These are phyloP conservation scores for Microglena sp. DNA, from an alignment of 139 green algal species.

Conservation along the genomic window DNA sequence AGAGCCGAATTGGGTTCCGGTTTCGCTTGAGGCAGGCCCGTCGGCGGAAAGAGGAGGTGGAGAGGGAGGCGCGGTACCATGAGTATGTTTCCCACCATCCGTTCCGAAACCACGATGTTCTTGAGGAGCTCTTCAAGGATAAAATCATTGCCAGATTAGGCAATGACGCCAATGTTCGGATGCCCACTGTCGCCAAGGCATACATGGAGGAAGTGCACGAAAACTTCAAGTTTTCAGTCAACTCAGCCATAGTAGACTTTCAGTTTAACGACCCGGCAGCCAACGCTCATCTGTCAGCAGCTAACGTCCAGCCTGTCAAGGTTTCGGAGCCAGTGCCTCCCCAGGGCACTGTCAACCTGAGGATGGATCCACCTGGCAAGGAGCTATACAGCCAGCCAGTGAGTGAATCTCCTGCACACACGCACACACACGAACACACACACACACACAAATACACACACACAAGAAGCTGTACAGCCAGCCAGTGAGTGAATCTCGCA, in stretches of 20 bases:
- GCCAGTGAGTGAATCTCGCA: no score
- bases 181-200: background rate
- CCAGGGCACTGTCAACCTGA: no score
- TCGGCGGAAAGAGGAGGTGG: conserved; percentile 12
- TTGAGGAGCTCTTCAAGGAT: conserved; percentile 24
- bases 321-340: conserved; percentile 21
- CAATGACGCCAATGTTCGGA: background rate
- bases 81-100: conserved; percentile 41
- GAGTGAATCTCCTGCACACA: no score
- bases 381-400: no score
- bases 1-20: conserved; percentile 42
- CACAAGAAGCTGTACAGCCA: no score
- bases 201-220: conserved; percentile 24
- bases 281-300: conserved; percentile 27
- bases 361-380: no score
- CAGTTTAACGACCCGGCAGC: conserved; percentile 33
- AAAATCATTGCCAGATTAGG: background rate
- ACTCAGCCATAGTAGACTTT: conserved; percentile 45
- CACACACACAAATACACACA: no score
- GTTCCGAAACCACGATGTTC: conserved; percentile 43
- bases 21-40: conserved; percentile 22
- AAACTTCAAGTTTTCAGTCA: conserved; percentile 52
- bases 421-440: no score
- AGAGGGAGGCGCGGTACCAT: conserved; percentile 46
- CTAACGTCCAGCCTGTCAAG: conserved; percentile 35